These are phyloP conservation scores for Barnettozyma sucrosica DNA, from an alignment of 805 yeast genomes.

Conservation along the genomic window DNA sequence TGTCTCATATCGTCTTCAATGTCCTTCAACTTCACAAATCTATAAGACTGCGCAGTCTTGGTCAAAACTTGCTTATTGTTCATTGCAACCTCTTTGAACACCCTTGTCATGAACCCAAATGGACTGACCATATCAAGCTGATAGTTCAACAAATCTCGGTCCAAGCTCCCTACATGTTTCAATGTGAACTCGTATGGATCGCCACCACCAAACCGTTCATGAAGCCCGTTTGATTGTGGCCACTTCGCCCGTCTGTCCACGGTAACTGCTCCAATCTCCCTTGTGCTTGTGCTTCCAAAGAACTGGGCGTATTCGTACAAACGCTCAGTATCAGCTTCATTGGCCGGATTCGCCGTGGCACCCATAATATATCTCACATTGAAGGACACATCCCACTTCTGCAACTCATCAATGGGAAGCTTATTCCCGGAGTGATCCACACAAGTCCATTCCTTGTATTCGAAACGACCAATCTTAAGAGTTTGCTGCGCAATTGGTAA, in stretches of 20 bases:
- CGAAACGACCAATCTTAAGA: not conserved
- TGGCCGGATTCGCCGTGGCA: not conserved
- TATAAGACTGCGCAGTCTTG: not conserved
- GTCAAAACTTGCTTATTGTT: not conserved
- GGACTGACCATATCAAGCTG: not conserved
- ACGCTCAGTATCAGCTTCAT: not conserved
- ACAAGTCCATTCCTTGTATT: not conserved
- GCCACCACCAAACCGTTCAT: not conserved
- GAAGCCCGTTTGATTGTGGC: not conserved
- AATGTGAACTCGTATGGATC: slow-evolving; percentile 3
- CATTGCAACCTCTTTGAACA: not conserved
- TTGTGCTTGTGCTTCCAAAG: slow-evolving; percentile 4
- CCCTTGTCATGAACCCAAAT: not conserved
- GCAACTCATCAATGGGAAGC: slow-evolving; percentile 2
- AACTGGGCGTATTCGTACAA: slow-evolving; percentile 6
- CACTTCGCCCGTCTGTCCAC: slow-evolving; percentile 3
- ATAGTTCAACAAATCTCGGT: slow-evolving; percentile 4
- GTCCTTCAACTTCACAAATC: not conserved
- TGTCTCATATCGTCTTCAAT: not conserved
- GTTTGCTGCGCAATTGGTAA: not conserved
- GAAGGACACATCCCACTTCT: not conserved
- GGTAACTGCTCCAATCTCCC: slow-evolving; percentile 7
- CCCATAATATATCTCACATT: slow-evolving; percentile 4
- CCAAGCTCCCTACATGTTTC: slow-evolving; percentile 8
- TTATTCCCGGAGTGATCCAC: not conserved